Percentiles rank a stretch among this genome's conserved stretches.
Conservation (phyloP, 345 rosid genomes). For the Eucalyptus tenuipes region DNA sequence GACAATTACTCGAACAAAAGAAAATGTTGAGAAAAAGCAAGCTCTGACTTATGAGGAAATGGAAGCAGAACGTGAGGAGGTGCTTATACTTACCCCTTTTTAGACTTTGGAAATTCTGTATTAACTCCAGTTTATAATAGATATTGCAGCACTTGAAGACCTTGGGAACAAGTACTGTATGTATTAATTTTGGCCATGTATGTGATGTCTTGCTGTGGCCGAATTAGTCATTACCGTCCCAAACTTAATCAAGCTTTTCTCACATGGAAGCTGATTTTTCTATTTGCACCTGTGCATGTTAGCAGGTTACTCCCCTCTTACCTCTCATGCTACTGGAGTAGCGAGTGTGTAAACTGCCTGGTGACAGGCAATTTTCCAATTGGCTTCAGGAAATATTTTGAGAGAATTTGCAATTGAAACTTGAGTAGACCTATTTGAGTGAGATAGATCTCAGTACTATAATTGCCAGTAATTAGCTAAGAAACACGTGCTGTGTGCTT, state of each 20-base stretch:
- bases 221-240: background rate
- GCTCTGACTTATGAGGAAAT: constrained; percentile 92
- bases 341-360: background rate
- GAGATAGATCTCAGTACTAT: background rate
- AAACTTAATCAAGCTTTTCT: background rate
- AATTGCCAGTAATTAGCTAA: background rate
- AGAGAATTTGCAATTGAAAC: background rate
- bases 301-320: background rate
- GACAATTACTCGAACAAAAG: constrained; percentile 66
- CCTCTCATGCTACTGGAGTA: background rate
- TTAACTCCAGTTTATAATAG: background rate
- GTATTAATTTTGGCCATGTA: background rate
- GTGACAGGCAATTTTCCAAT: background rate
- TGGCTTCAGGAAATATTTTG: background rate
- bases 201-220: background rate
- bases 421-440: background rate
- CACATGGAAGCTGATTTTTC: background rate
- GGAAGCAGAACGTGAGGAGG: constrained; percentile 95
- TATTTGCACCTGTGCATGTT: background rate
- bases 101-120: background rate
- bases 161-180: background rate
- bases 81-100: constrained; percentile 1
- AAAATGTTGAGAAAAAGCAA: constrained; percentile 89
- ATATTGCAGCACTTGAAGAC: background rate
- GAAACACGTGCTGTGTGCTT: background rate